phyloP scores from a whole-genome alignment of 306 rosid genomes.

The Citrullus colocynthis region DNA sequence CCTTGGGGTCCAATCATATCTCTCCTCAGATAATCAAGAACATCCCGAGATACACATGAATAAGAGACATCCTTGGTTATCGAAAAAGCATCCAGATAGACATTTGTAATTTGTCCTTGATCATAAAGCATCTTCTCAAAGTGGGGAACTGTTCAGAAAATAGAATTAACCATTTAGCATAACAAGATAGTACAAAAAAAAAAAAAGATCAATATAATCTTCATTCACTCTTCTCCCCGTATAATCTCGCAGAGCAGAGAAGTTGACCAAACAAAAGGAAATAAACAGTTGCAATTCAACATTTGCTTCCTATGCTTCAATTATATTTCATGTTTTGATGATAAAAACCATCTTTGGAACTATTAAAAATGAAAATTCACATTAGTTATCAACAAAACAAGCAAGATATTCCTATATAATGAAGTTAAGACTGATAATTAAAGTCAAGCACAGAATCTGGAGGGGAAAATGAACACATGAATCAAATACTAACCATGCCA shows the following conservation, averaged over 20 bases:
- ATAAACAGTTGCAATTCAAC: neutral
- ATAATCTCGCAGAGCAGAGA: neutral
- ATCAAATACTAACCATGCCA: slow-evolving; percentile 77
- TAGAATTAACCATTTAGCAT: slow-evolving; percentile 1
- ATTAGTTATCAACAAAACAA: neutral
- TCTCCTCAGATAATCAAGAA: slow-evolving; percentile 86
- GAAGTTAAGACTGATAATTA: neutral
- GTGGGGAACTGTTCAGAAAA: slow-evolving; percentile 76
- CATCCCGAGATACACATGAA: slow-evolving; percentile 56
- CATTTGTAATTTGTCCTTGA: slow-evolving; percentile 86
- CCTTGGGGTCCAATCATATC: slow-evolving; percentile 91
- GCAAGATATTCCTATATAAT: neutral
- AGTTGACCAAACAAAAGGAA: neutral
- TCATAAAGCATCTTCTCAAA: slow-evolving; percentile 98
- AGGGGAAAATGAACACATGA: neutral
- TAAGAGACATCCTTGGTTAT: slow-evolving; percentile 61
- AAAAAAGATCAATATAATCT: neutral
- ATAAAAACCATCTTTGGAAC: neutral
- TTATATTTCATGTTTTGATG: neutral
- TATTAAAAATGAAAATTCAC: neutral
- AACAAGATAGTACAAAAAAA: neutral
- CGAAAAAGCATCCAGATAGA: slow-evolving; percentile 64
- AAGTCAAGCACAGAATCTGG: neutral
- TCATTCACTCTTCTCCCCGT: neutral
- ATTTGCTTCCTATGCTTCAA: neutral